Percentiles rank a stretch among this genome's conserved stretches.
Evolutionary conservation across 2,329 filamentous ascomycete genomes (phyloP).

Genomic region (Scleromitrula shiraiana): DNA sequence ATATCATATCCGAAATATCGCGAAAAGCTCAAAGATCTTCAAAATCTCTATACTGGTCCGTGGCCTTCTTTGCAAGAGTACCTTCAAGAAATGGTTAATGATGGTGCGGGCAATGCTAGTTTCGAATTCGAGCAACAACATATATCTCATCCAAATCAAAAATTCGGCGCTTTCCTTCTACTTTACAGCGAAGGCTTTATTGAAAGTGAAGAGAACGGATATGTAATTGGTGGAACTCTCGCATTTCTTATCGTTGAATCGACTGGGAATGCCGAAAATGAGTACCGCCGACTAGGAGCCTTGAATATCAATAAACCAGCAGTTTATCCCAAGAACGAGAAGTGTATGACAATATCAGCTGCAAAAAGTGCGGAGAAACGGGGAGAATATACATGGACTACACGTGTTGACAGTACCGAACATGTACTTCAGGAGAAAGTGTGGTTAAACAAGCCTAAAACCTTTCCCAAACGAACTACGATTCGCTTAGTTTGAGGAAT

Average conservation of each 20-base stretch:
- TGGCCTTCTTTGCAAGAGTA: slow-evolving; percentile 8
- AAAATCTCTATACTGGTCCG: not conserved
- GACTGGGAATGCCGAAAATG: slow-evolving; percentile 3
- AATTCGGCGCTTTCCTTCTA: slow-evolving; percentile 11
- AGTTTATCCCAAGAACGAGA: not conserved
- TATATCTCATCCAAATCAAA: slow-evolving; percentile 10
- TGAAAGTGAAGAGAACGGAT: not conserved
- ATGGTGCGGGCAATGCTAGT: not conserved
- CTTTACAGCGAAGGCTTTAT: slow-evolving; percentile 8
- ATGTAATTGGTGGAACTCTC: slow-evolving; percentile 1
- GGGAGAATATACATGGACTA: slow-evolving; percentile 1
- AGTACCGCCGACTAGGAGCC: slow-evolving; percentile 12
- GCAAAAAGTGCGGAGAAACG: not conserved
- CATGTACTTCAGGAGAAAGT: not conserved
- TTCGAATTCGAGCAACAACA: slow-evolving; percentile 16
- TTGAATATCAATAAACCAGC: not conserved
- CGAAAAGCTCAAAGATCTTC: not conserved
- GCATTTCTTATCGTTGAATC: slow-evolving; percentile 13
- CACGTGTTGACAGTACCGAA: not conserved
- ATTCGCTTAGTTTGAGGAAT: slow-evolving; percentile 5
- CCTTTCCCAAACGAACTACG: not conserved
- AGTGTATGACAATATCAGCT: not conserved
- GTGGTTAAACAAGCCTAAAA: not conserved
- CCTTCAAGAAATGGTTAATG: slow-evolving; percentile 6
- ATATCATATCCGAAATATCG: not conserved